These are phyloP conservation scores for Suhomyces ambrosiae DNA, from an alignment of 1,139 yeast genomes.

Conservation along the genomic window DNA sequence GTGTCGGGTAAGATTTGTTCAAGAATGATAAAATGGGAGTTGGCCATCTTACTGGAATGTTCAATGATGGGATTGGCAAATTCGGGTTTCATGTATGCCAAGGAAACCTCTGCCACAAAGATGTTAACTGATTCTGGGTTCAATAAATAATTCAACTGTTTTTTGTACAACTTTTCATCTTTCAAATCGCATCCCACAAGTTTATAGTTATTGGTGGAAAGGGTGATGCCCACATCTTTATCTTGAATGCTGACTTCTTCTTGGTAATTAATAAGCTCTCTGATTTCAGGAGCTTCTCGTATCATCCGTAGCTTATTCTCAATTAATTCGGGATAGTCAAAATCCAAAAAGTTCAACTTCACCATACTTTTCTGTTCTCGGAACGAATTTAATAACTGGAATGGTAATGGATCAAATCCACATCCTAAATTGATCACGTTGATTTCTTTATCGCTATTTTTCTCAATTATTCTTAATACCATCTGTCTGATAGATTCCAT, in stretches of 20 bases:
- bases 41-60: slow-evolving; percentile 43
- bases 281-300: slow-evolving; percentile 47
- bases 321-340: slow-evolving; percentile 75
- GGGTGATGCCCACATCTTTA: slow-evolving; percentile 27
- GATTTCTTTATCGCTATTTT: slow-evolving; percentile 23
- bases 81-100: slow-evolving; percentile 75
- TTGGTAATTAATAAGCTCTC: slow-evolving; percentile 45
- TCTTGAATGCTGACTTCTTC: not conserved
- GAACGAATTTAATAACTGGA: slow-evolving; percentile 45
- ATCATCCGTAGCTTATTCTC: slow-evolving; percentile 56
- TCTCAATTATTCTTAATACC: slow-evolving; percentile 46
- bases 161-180: slow-evolving; percentile 42
- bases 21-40: slow-evolving; percentile 64
- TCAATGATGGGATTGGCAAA: slow-evolving; percentile 67
- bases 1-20: slow-evolving; percentile 78
- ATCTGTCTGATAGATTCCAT: slow-evolving; percentile 67
- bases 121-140: slow-evolving; percentile 43
- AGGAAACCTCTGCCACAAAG: slow-evolving; percentile 80
- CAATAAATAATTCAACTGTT: slow-evolving; percentile 32
- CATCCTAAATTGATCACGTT: slow-evolving; percentile 74
- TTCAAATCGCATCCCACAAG: slow-evolving; percentile 76
- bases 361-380: slow-evolving; percentile 13
- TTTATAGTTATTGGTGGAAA: slow-evolving; percentile 52
- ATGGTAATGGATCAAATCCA: slow-evolving; percentile 80
- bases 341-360: slow-evolving; percentile 59